phyloP scores from a whole-genome alignment of 2,329 filamentous ascomycete genomes.

The Rachicladosporium sp. region DNA sequence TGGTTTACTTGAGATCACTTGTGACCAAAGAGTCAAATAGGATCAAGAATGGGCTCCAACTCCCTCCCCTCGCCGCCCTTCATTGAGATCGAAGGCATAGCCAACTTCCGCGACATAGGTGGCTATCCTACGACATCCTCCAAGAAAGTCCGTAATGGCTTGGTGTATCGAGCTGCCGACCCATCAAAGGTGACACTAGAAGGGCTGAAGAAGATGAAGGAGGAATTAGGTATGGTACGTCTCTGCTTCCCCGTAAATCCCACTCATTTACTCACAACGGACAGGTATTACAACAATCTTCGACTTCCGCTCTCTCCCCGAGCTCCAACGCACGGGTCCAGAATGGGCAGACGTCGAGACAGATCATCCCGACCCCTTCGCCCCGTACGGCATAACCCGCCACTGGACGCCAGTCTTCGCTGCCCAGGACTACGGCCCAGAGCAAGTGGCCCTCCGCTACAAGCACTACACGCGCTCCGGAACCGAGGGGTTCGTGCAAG shows the following conservation, averaged over 20 bases:
- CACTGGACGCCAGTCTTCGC: constrained; percentile 54
- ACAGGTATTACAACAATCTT: constrained; percentile 51
- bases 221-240: constrained; percentile 20
- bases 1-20: too few relatives aligned
- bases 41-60: too few relatives aligned
- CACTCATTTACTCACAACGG: too few relatives aligned
- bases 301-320: constrained; percentile 52
- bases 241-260: neutral
- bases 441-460: constrained; percentile 49
- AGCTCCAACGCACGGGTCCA: constrained; percentile 38
- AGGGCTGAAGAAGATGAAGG: constrained; percentile 39
- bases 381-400: constrained; percentile 37
- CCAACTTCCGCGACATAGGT: constrained; percentile 58
- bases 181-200: constrained; percentile 45
- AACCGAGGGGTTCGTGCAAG: constrained; percentile 47
- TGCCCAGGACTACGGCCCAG: constrained; percentile 49
- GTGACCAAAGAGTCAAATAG: too few relatives aligned
- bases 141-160: constrained; percentile 25
- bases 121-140: constrained; percentile 12
- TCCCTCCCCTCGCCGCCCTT: constrained; percentile 21
- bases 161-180: constrained; percentile 59
- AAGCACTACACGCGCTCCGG: constrained; percentile 46
- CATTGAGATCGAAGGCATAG: constrained; percentile 41
- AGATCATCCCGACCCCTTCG: constrained; percentile 11
- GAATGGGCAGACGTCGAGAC: constrained; percentile 16